phyloP scores from a whole-genome alignment of 257 asterid genomes.

The Rehmannia glutinosa region DNA sequence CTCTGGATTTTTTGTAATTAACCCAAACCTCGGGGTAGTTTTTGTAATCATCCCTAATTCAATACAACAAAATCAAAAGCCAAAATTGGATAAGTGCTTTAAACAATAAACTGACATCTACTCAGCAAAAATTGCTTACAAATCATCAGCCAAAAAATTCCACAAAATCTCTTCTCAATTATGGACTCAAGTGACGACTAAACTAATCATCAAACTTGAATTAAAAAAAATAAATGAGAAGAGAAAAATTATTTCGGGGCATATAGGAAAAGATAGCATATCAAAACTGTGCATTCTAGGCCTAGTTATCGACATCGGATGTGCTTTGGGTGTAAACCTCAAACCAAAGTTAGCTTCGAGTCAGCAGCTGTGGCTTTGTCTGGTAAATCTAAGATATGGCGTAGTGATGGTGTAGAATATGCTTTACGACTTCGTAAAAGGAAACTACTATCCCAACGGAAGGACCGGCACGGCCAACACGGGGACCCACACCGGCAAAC shows the following conservation, averaged over 20 bases:
- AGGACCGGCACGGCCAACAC: constrained; percentile 97
- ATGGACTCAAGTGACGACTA: constrained; percentile 14
- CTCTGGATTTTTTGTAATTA: too few species aligned
- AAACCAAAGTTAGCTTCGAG: constrained; percentile 24
- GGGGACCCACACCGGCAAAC: constrained; percentile 96
- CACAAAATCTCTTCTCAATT: constrained; percentile 39
- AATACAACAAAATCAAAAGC: background rate
- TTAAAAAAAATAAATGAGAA: constrained; percentile 25
- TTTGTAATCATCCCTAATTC: background rate
- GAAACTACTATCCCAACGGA: constrained; percentile 94
- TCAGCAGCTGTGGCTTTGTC: constrained; percentile 24
- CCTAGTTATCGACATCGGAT: constrained; percentile 24
- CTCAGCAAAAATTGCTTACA: constrained; percentile 33
- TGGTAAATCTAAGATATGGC: constrained; percentile 15
- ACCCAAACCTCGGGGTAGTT: too few species aligned
- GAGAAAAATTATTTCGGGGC: constrained; percentile 32
- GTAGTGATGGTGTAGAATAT: constrained; percentile 47
- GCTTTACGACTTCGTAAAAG: constrained; percentile 85
- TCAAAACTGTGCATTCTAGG: constrained; percentile 32
- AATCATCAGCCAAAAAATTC: constrained; percentile 6
- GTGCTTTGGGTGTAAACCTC: constrained; percentile 16
- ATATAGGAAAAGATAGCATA: background rate
- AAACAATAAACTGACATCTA: constrained; percentile 16
- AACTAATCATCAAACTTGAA: constrained; percentile 18
- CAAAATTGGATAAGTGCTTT: background rate